A percentile compares a stretch with the other conserved stretches of the same genome.
Conservation (phyloP, 345 rosid genomes). For the Hypericum perforatum region DNA sequence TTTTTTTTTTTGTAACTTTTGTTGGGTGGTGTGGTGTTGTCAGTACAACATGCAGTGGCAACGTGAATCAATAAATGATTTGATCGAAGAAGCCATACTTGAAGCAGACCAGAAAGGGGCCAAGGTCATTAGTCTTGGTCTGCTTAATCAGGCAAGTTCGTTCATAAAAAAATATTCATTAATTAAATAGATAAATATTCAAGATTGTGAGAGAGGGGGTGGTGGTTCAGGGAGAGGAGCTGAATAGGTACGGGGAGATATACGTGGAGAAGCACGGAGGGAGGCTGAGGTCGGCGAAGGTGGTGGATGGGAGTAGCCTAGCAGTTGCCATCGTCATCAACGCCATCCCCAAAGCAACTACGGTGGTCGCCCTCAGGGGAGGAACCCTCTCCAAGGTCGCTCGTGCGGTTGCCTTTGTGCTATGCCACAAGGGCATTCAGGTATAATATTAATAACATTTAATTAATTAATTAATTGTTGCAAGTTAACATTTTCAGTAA, state of each 20-base stretch:
- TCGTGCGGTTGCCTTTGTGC: conserved; percentile 30
- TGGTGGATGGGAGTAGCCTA: conserved; percentile 62
- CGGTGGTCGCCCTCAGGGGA: conserved; percentile 37
- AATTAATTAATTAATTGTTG: too few relatives aligned
- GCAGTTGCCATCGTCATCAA: conserved; percentile 45
- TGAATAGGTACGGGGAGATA: conserved; percentile 39
- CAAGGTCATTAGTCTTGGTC: conserved; percentile 50
- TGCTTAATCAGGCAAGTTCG: conserved; percentile 46
- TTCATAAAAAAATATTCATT: neutral
- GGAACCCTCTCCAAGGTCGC: conserved; percentile 37
- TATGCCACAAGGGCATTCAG: conserved; percentile 41
- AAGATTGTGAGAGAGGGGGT: too few relatives aligned
- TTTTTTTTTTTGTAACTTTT: too few relatives aligned
- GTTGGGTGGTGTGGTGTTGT: neutral
- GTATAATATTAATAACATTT: conserved; percentile 26
- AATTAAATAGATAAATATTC: neutral
- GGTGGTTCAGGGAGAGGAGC: conserved; percentile 50
- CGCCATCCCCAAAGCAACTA: conserved; percentile 46
- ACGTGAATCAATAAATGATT: conserved; percentile 28
- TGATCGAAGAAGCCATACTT: conserved; percentile 49
- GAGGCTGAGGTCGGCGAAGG: conserved; percentile 36
- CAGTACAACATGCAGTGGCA: conserved; percentile 38
- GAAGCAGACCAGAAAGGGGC: conserved; percentile 49
- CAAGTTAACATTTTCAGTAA: too few relatives aligned
- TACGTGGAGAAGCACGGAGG: conserved; percentile 34